Percentiles rank a stretch among this genome's conserved stretches.
These are phyloP conservation scores for Nannochloropsis limnetica DNA, from an alignment of 352 stramenopile genomes.

Conservation along the genomic window DNA sequence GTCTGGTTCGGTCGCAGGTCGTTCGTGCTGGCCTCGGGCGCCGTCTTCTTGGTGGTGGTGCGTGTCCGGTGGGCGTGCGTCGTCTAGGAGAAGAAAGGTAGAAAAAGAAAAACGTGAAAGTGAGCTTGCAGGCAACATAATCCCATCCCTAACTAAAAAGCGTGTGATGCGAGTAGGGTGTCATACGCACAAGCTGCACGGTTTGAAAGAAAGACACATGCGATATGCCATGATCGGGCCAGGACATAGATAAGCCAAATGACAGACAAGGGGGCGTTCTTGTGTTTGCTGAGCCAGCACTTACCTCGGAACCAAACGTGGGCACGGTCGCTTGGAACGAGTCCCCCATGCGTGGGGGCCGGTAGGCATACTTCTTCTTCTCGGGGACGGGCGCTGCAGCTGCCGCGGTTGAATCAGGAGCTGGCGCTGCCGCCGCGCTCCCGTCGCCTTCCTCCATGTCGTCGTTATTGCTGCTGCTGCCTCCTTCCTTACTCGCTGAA, in stretches of 20 bases:
- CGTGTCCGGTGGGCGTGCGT: constrained; percentile 20
- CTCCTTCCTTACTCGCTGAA: not conserved
- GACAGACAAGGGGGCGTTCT: not conserved
- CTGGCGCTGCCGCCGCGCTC: not conserved
- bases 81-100: not conserved
- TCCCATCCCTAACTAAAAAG: no score
- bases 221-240: not conserved
- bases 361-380: constrained; percentile 30
- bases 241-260: not conserved
- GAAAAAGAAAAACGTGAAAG: not conserved
- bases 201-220: not conserved
- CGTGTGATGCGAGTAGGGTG: not conserved
- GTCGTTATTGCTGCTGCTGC: not conserved
- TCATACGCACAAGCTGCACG: not conserved
- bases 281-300: not conserved
- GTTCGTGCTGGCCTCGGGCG: not conserved
- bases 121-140: not conserved
- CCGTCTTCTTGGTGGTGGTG: constrained; percentile 12
- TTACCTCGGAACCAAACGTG: not conserved
- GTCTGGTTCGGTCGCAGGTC: constrained; percentile 2
- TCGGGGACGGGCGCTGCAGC: not conserved
- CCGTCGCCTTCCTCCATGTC: not conserved
- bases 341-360: constrained; percentile 11
- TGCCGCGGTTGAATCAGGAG: not conserved
- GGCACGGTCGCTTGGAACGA: constrained; percentile 1